Conservation (phyloP, 257 asterid genomes). For the Ballota nigra region DNA sequence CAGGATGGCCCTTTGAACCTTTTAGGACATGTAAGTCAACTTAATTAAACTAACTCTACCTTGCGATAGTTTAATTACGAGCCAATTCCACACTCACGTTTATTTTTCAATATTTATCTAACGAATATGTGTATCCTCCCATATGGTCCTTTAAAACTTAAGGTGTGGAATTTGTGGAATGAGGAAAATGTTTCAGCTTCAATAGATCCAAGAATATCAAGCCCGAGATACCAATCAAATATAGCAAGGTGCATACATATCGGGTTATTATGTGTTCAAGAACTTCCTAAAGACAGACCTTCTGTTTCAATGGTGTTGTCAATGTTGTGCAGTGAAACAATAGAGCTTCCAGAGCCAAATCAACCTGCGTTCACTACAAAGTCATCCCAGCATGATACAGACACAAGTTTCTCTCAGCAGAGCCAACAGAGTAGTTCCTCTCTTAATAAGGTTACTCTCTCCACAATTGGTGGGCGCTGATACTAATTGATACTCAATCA, state of each 20-base stretch:
- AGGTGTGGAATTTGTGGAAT: no score
- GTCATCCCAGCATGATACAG: neutral
- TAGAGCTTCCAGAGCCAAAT: slow-evolving; percentile 35
- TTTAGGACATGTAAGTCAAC: no score
- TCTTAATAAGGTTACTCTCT: neutral
- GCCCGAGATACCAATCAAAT: neutral
- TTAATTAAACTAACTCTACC: no score
- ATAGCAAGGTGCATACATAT: slow-evolving; percentile 37
- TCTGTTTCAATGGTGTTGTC: slow-evolving; percentile 37
- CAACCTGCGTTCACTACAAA: slow-evolving; percentile 36
- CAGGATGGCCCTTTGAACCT: no score
- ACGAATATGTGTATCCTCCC: no score
- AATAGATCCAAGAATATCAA: neutral
- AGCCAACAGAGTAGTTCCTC: neutral
- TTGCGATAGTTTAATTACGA: no score
- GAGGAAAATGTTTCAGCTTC: no score
- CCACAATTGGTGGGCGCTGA: neutral
- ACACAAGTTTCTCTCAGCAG: neutral
- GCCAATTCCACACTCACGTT: no score
- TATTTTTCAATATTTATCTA: neutral
- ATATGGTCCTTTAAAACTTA: no score
- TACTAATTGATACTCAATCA: neutral
- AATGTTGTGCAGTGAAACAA: slow-evolving; percentile 45
- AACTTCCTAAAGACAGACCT: slow-evolving; percentile 41
- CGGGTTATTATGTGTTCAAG: slow-evolving; percentile 53